Percentiles rank a stretch among this genome's conserved stretches.
These are phyloP conservation scores for Clathrus columnatus DNA, from an alignment of 768 basidiomycete species.

Conservation along the genomic window DNA sequence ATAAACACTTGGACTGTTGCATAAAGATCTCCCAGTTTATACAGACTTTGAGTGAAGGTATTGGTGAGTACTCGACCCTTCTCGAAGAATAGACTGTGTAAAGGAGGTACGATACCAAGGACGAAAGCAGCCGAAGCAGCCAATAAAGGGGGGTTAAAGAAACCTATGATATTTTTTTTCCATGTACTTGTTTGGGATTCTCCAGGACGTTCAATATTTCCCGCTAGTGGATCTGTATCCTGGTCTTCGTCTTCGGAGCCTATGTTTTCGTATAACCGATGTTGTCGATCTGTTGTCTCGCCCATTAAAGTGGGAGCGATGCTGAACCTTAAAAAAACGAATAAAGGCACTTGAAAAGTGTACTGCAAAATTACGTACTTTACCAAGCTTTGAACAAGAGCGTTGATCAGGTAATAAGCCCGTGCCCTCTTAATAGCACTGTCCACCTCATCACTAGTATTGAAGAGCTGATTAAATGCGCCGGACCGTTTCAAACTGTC, in stretches of 20 bases:
- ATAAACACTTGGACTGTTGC: constrained; percentile 1
- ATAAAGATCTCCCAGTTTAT: not conserved
- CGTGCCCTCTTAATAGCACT: not conserved
- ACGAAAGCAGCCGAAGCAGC: not conserved
- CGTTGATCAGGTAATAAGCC: constrained; percentile 3
- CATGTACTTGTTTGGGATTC: not conserved
- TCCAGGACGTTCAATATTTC: not conserved
- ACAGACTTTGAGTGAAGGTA: constrained; percentile 2
- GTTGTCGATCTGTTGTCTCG: not conserved
- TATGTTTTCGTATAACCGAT: not conserved
- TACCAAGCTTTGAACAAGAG: not conserved
- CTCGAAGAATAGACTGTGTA: not conserved
- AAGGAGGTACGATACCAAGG: not conserved
- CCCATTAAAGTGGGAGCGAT: not conserved
- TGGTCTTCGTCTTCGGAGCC: not conserved
- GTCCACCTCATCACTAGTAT: not conserved
- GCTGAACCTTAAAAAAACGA: not conserved
- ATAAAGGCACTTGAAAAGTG: not conserved
- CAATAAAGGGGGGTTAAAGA: not conserved
- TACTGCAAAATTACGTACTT: not conserved
- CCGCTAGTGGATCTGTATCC: not conserved
- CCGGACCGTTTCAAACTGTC: not conserved
- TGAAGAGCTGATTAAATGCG: not conserved
- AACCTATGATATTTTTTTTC: not conserved
- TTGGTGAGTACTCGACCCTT: not conserved